Evolutionary conservation across 75 land plant genomes (phyloP).

Genomic region (Cryptomeria japonica): DNA sequence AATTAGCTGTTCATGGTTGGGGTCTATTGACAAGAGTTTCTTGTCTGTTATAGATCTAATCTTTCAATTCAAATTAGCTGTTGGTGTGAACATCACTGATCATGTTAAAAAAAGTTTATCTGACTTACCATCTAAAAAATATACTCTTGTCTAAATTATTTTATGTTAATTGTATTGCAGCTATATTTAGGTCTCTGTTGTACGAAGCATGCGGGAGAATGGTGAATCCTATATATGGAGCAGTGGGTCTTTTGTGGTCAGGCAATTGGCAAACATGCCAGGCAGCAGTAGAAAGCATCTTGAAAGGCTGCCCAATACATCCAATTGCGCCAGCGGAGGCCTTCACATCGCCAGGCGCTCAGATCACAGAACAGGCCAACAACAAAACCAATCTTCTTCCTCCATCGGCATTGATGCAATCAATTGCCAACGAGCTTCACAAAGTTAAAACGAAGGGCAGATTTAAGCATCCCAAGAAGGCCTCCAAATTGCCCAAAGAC

Average conservation of each 20-base stretch:
- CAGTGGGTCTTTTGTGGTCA: background rate
- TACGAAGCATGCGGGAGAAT: background rate
- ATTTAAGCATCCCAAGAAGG: background rate
- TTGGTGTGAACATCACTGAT: too few species aligned
- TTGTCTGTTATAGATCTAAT: too few species aligned
- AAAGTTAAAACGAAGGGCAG: background rate
- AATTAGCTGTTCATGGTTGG: too few species aligned
- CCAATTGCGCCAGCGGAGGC: background rate
- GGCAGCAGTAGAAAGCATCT: background rate
- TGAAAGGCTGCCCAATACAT: background rate
- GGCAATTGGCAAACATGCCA: background rate
- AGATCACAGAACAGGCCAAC: background rate
- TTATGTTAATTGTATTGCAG: background rate
- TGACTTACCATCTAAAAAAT: too few species aligned
- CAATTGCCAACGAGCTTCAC: background rate
- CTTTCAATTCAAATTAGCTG: too few species aligned
- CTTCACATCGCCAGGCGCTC: background rate
- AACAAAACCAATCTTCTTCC: background rate
- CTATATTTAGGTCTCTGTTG: background rate
- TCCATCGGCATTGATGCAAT: background rate
- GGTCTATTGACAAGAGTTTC: too few species aligned
- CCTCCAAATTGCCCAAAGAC: background rate
- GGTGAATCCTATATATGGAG: background rate
- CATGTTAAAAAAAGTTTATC: too few species aligned
- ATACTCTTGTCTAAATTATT: too few species aligned